Percentiles rank a stretch among this genome's conserved stretches.
Evolutionary conservation across 106 monocot genomes (phyloP).

Genomic region (Dendrobium catenatum): DNA sequence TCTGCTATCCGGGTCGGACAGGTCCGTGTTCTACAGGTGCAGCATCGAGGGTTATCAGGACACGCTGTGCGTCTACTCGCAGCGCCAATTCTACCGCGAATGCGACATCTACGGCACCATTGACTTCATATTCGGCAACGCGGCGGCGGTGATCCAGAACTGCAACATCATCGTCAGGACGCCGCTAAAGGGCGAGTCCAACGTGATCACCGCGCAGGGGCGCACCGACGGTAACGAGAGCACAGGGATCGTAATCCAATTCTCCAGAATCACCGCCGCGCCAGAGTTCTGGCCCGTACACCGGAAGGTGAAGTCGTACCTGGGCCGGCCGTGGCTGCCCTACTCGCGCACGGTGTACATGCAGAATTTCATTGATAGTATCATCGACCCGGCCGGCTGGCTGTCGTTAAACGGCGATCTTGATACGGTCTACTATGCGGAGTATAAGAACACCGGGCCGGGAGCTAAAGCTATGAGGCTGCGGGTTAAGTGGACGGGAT

Average conservation of each 20-base stretch:
- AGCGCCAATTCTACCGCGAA: conserved; percentile 80
- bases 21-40: conserved; percentile 57
- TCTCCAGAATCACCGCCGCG: conserved; percentile 22
- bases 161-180: conserved; percentile 42
- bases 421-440: conserved; percentile 56
- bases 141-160: conserved; percentile 60
- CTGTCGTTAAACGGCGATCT: conserved; percentile 36
- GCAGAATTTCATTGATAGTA: conserved; percentile 34
- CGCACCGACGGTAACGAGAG: conserved; percentile 57
- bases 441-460: conserved; percentile 57
- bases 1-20: conserved; percentile 62
- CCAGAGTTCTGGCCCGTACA: conserved; percentile 27
- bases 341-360: conserved; percentile 58
- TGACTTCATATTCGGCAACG: conserved; percentile 94
- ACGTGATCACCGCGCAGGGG: conserved; percentile 73
- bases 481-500: conserved; percentile 66
- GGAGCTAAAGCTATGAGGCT: conserved; percentile 29
- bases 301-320: conserved; percentile 37
- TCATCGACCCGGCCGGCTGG: conserved; percentile 63
- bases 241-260: conserved; percentile 81
- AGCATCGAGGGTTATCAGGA: conserved; percentile 75
- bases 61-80: conserved; percentile 61
- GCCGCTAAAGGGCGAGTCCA: conserved; percentile 43
- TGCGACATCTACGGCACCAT: conserved; percentile 80
- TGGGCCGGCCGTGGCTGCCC: conserved; percentile 73